These are phyloP conservation scores for Chenopodium quinoa DNA, from an alignment of 148 eudicot species.

Conservation along the genomic window DNA sequence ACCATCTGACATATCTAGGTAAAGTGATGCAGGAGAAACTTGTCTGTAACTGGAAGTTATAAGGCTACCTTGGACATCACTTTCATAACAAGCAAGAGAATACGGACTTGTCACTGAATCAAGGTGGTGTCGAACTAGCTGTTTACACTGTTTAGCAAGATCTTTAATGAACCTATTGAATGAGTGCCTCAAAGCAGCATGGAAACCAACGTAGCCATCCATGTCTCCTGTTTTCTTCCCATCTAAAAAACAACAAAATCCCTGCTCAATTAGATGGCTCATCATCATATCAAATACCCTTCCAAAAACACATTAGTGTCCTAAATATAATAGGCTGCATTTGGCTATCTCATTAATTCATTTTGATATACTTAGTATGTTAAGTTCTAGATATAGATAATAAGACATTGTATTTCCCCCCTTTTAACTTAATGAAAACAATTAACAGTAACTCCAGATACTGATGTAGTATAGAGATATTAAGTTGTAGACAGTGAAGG, in stretches of 20 bases:
- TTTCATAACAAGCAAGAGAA: constrained; percentile 81
- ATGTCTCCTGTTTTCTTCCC: constrained; percentile 69
- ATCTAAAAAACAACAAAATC: constrained; percentile 37
- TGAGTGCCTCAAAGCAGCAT: constrained; percentile 86
- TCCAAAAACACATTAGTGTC: too few relatives aligned
- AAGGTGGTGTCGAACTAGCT: constrained; percentile 86
- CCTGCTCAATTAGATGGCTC: background rate
- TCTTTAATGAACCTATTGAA: constrained; percentile 70
- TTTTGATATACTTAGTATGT: too few relatives aligned
- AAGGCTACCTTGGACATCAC: constrained; percentile 40
- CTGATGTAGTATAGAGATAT: background rate
- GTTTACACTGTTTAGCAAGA: constrained; percentile 82
- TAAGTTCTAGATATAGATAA: too few relatives aligned
- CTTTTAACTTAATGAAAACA: too few relatives aligned
- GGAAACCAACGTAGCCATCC: constrained; percentile 93
- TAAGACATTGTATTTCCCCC: too few relatives aligned
- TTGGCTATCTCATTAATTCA: too few relatives aligned
- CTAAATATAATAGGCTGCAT: too few relatives aligned
- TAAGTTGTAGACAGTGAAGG: too few relatives aligned
- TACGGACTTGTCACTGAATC: constrained; percentile 98
- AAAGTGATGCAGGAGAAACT: constrained; percentile 46
- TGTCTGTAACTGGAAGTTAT: constrained; percentile 42
- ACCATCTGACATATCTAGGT: constrained; percentile 71
- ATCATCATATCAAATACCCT: background rate
- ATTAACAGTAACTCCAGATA: too few relatives aligned